These are phyloP conservation scores for Porodaedalea pini DNA, from an alignment of 1,284 basidiomycete genomes.

Conservation along the genomic window DNA sequence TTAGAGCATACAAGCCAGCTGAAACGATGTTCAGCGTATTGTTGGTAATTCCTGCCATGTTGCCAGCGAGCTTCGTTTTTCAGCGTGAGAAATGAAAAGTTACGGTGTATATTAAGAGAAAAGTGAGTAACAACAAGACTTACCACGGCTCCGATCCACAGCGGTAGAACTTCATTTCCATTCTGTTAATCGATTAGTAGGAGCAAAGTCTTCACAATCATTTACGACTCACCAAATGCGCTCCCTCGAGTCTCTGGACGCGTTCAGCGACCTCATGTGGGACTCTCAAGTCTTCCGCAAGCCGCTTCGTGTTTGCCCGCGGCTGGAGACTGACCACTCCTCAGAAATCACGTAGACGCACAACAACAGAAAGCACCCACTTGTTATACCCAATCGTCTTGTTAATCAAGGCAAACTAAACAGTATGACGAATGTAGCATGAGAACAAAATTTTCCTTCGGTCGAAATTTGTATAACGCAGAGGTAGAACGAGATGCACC, in stretches of 20 bases:
- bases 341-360: not conserved
- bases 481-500: not conserved
- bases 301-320: constrained; percentile 18
- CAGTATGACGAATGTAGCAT: not conserved
- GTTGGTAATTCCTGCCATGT: constrained; percentile 23
- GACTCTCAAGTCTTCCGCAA: constrained; percentile 17
- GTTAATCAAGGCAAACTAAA: constrained; percentile 21
- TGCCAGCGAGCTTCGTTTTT: constrained; percentile 22
- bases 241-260: constrained; percentile 21
- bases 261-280: constrained; percentile 16
- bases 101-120: not conserved
- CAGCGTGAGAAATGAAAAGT: not conserved
- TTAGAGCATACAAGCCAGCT: constrained; percentile 18
- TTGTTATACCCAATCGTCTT: constrained; percentile 23
- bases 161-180: constrained; percentile 24
- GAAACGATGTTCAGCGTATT: constrained; percentile 23
- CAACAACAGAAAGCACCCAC: constrained; percentile 7
- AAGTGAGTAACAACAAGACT: not conserved
- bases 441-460: not conserved
- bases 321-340: constrained; percentile 18
- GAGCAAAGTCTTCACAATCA: not conserved
- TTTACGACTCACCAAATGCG: constrained; percentile 18
- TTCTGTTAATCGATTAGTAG: constrained; percentile 18
- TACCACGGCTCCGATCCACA: constrained; percentile 26
- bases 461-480: not conserved